Base-by-base conservation (phyloP, 208 protist species). In the Trypanosoma avium region DNA sequence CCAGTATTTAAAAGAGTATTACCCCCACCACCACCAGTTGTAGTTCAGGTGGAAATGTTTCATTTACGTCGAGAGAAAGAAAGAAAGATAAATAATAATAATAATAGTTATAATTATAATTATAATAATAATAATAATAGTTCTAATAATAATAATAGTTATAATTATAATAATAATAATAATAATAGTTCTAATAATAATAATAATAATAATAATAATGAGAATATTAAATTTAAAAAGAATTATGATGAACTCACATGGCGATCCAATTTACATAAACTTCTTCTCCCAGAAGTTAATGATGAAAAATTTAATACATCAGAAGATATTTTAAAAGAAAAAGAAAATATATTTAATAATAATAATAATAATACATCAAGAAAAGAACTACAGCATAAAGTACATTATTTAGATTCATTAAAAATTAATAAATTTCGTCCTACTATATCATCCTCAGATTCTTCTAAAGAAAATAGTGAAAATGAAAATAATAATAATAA, bases 41-140 rank as follows among this genome's bases (percentile, higher is more conserved):
- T 62, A 4, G 48, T 68, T 49, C 81, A 79, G 57, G 19, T 84
- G 10, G 70, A 67, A 40, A 33, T 81, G n/a, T 77, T 40, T 61
- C 0, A 22, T 21, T 24, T 35, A 30, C 48, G 27, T 15, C 4
- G 27, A 21, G 9, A 38, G 10, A 5, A 38, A 38, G 33, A 38
- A 38, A 10, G 10, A 38, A 38, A 38, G 33, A 38, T 5, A 38
- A 10, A 38, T 38, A 38, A 38, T 38, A 38, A 38, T 38, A 38
- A 38, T 38, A 38, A 38, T 5, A 38, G 33, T n/a, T n/a, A n/a
- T n/a, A n/a, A n/a, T n/a, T n/a, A n/a, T n/a, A n/a, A n/a, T n/a
- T n/a, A n/a, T n/a, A 38, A 38, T 38, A 38, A 38, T 38, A 10
- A 10, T 10, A 10, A 38, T 13, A 13, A 38, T 13, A 38, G 33